Base-by-base conservation (phyloP, 129 eudicot genomes). In the Pittosporum tobira region DNA sequence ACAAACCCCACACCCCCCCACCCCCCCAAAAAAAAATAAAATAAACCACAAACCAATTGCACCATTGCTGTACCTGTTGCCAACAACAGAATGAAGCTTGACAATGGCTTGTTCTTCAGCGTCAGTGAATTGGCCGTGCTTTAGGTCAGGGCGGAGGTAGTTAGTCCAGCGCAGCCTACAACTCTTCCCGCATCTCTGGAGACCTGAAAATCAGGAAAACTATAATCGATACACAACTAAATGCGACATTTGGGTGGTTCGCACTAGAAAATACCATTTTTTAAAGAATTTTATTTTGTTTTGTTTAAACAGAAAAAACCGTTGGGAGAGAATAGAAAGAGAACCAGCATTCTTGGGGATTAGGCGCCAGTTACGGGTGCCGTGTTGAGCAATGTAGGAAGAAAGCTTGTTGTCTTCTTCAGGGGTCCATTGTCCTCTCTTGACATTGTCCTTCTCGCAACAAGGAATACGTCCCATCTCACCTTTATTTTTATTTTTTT, bases 341-440 rank as follows among this genome's bases (percentile, higher is more conserved):
- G 59, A 59, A 79, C 93, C 86, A 14, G 94, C 96, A 67, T 88
- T 79, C 70, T 88, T 88, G 42, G 96, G 96, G 44, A 88, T 88
- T 46, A 88, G 83, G 30, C 94, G 90, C 96, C 96, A 88, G 38
- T 88, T 84, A 26, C 94, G 84, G 25, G 96, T 88, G 25, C 96
- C 96, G 19, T 88, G 90, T 56, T 88, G 96, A 19, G 94, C 84
- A 21, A 88, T 84, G 76, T 88, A 88, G 16, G 96, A 84, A 7
- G 96, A 81, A 50, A 84, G 77, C 75, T 88, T 84, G 55, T 88
- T 87, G 61, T 84, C 94, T 74, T 88, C 96, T 58, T 88, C 94
- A 12, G 94, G 91, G 1, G 96, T 88, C 94, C 96, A 84, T 18
- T 88, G 96, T 7, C 96, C 96, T 57, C 86, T 74, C 69, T 88